phyloP scores from a whole-genome alignment of 1,284 basidiomycete genomes.

The Entoloma clypeatum region DNA sequence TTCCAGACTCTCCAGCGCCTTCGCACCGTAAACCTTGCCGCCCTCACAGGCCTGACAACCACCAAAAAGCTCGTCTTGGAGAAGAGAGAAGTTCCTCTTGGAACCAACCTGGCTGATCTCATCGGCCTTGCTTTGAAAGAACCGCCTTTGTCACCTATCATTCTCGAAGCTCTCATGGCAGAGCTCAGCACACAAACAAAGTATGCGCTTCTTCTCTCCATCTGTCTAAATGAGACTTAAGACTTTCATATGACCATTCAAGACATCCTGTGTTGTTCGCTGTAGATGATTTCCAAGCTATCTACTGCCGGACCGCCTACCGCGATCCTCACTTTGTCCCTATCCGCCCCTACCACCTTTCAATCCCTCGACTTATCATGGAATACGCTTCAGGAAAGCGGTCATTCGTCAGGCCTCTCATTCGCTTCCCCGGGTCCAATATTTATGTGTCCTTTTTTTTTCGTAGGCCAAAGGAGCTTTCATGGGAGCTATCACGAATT shows the following conservation, averaged over 20 bases:
- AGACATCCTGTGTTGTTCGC: conserved; percentile 76
- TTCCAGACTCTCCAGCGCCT: conserved; percentile 59
- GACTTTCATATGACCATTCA: conserved; percentile 11
- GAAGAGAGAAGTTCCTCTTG: conserved; percentile 44
- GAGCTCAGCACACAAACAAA: conserved; percentile 66
- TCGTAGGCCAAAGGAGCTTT: conserved; percentile 57
- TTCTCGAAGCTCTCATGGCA: conserved; percentile 64
- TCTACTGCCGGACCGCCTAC: conserved; percentile 75
- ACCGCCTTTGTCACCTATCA: conserved; percentile 51
- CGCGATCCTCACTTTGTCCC: conserved; percentile 72
- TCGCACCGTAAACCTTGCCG: conserved; percentile 47
- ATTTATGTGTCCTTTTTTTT: conserved; percentile 1
- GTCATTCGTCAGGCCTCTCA: conserved; percentile 53
- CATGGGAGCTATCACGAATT: conserved; percentile 59
- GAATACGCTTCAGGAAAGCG: conserved; percentile 73
- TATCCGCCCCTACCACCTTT: conserved; percentile 80
- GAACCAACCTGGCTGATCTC: conserved; percentile 55
- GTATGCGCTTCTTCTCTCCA: conserved; percentile 36
- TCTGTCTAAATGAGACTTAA: background rate
- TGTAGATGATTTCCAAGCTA: conserved; percentile 82
- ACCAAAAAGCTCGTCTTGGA: conserved; percentile 42
- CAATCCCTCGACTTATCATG: conserved; percentile 73
- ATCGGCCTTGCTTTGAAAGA: conserved; percentile 58
- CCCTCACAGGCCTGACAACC: conserved; percentile 40
- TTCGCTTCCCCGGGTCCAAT: background rate